These are phyloP conservation scores for Irpex sp. DNA, from an alignment of 1,284 basidiomycete species.

Conservation along the genomic window DNA sequence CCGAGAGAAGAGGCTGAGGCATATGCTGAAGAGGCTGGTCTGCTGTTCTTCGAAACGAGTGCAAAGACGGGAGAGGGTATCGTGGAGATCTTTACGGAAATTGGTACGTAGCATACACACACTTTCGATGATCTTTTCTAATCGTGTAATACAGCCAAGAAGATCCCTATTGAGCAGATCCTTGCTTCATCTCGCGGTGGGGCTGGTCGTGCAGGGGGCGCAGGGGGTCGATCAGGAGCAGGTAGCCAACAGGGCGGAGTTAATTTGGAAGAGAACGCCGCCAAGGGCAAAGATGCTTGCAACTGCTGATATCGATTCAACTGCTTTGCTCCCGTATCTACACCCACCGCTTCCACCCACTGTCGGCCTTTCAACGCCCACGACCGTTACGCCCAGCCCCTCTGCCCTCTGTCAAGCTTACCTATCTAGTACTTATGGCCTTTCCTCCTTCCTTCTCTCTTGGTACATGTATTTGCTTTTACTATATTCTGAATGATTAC, in stretches of 20 bases:
- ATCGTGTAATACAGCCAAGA: conserved; percentile 66
- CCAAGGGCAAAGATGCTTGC: conserved; percentile 74
- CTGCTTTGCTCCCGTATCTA: background rate
- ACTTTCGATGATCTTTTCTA: conserved; percentile 1
- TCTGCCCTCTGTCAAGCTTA: conserved; percentile 18
- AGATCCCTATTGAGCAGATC: conserved; percentile 93
- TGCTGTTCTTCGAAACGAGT: conserved; percentile 97
- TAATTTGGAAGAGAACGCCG: conserved; percentile 68
- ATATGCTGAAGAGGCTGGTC: conserved; percentile 89
- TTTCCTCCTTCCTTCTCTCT: conserved; percentile 18
- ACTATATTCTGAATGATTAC: conserved; percentile 22
- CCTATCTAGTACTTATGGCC: conserved; percentile 16
- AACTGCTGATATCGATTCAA: conserved; percentile 47
- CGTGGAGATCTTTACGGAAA: conserved; percentile 97
- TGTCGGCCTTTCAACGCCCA: background rate
- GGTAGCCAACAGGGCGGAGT: conserved; percentile 59
- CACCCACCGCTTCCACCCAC: background rate
- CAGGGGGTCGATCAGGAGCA: conserved; percentile 49
- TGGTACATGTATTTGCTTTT: conserved; percentile 33
- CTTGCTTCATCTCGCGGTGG: conserved; percentile 72
- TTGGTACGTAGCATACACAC: conserved; percentile 56
- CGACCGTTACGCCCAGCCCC: conserved; percentile 19
- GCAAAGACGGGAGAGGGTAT: conserved; percentile 98
- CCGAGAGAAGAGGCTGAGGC: conserved; percentile 93
- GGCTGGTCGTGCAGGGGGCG: conserved; percentile 55